These are phyloP conservation scores for Blastomyces emzantsi DNA, from an alignment of 2,329 filamentous ascomycete genomes.

Conservation along the genomic window DNA sequence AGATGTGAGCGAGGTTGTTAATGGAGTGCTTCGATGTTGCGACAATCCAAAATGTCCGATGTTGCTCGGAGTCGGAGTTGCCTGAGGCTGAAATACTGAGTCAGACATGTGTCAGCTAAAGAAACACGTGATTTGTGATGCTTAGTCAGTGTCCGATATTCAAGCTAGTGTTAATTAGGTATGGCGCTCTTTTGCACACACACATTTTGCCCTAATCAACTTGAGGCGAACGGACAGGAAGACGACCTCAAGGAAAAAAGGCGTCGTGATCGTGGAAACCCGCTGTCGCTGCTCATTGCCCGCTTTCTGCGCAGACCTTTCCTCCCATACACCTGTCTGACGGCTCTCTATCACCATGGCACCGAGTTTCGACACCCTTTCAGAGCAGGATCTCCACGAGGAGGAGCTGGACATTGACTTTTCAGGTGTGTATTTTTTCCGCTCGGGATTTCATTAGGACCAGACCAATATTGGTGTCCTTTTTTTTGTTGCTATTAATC, in stretches of 20 bases:
- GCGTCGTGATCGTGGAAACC: slow-evolving; percentile 6
- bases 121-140: neutral
- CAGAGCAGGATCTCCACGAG: slow-evolving; percentile 84
- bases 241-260: neutral
- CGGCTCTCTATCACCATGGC: slow-evolving; percentile 62
- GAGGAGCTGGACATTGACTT: slow-evolving; percentile 92
- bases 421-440: slow-evolving; percentile 45
- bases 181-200: slow-evolving; percentile 12
- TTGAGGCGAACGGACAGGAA: slow-evolving; percentile 7
- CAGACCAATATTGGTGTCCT: slow-evolving; percentile 11
- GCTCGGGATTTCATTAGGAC: slow-evolving; percentile 8
- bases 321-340: neutral
- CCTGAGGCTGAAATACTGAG: neutral
- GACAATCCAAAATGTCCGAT: neutral
- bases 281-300: neutral
- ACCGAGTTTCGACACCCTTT: slow-evolving; percentile 83
- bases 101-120: neutral
- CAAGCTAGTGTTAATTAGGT: neutral
- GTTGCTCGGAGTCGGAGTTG: neutral
- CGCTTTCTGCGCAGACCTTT: neutral
- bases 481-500: neutral
- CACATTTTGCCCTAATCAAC: slow-evolving; percentile 17
- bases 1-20: too few relatives aligned
- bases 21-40: too few relatives aligned
- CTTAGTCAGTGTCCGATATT: too few relatives aligned